Evolutionary conservation across 768 basidiomycete species (phyloP), one percentile per base, ranked within the genome.

Genomic region (Cyclocybe cylindracea): DNA sequence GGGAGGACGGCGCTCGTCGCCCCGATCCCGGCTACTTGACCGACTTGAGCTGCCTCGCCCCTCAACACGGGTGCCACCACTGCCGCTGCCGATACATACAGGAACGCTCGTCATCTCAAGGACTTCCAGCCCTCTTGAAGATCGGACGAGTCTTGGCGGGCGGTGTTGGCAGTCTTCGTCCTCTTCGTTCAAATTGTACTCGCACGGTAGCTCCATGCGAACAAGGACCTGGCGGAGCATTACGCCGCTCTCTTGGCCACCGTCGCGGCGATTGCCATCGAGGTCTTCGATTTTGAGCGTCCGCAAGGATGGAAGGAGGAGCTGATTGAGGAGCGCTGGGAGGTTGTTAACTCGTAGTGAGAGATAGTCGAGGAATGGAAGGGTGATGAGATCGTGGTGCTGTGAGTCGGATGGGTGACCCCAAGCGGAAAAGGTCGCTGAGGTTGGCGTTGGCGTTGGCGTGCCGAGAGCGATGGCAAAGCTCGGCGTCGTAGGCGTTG

Each of bases 311-410:
- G 72, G 74, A 10, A 67, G 48, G 44, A 70, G 60, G 40, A 74
- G 61, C 18, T 59, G 58, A 34, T 60, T 58, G 47, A 71, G 66
- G 7, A 74, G 45, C 7, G 61, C 48, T 1, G 68, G 63, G 39
- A 74, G 46, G 56, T 70, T 66, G 55, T 74, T 76, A 10, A 65
- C 63, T 1, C 70, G 65, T 24, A 76, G 62, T 4, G 62, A 58
- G 13, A 74, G 66, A 32, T 58, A 49, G 3, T 54, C 54, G 13
- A 74, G 65, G 58, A 41, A 41, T 10, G 58, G 60, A 11, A 66
- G 59, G 24, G 57, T 45, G 42, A 63, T 56, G 43, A 64, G 58
- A 39, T 47, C 48, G 29, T 44, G 37, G 31, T 35, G 38, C 18
- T 51, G 41, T 24, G 45, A 10, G 10, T 39, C 36, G 47, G 19